These are phyloP conservation scores for Ascochyta koolunga DNA, from an alignment of 2,329 filamentous ascomycete genomes.

Conservation along the genomic window DNA sequence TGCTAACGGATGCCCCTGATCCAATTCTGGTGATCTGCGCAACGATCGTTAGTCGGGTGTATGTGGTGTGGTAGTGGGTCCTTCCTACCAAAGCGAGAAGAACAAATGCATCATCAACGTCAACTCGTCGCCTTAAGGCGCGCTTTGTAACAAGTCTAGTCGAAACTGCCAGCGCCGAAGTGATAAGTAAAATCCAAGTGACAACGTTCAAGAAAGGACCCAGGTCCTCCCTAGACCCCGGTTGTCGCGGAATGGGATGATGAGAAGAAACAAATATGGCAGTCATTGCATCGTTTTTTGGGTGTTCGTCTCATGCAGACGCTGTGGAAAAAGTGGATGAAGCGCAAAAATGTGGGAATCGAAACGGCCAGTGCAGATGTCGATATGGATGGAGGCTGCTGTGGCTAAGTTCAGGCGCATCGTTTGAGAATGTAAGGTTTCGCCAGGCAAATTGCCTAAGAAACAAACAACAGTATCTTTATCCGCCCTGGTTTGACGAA, in stretches of 20 bases:
- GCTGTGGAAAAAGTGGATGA: background rate
- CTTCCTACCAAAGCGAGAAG: constrained; percentile 39
- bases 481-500: constrained; percentile 23
- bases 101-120: constrained; percentile 45
- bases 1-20: constrained; percentile 39
- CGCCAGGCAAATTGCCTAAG: constrained; percentile 12
- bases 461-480: constrained; percentile 24
- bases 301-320: constrained; percentile 16
- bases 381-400: constrained; percentile 15
- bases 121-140: constrained; percentile 38
- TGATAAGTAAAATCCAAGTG: constrained; percentile 45
- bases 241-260: constrained; percentile 34
- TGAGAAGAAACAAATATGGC: constrained; percentile 28
- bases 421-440: constrained; percentile 27
- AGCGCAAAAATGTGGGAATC: constrained; percentile 6
- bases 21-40: constrained; percentile 38
- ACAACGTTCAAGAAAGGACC: constrained; percentile 46
- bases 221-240: constrained; percentile 35
- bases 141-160: constrained; percentile 44
- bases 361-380: constrained; percentile 17
- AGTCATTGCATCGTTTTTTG: constrained; percentile 37
- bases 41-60: constrained; percentile 15
- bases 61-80: background rate
- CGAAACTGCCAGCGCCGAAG: constrained; percentile 40
- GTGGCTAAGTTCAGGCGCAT: constrained; percentile 19